phyloP scores from a whole-genome alignment of 2,329 filamentous ascomycete species.

The Aspergillus pseudoglaucus region DNA sequence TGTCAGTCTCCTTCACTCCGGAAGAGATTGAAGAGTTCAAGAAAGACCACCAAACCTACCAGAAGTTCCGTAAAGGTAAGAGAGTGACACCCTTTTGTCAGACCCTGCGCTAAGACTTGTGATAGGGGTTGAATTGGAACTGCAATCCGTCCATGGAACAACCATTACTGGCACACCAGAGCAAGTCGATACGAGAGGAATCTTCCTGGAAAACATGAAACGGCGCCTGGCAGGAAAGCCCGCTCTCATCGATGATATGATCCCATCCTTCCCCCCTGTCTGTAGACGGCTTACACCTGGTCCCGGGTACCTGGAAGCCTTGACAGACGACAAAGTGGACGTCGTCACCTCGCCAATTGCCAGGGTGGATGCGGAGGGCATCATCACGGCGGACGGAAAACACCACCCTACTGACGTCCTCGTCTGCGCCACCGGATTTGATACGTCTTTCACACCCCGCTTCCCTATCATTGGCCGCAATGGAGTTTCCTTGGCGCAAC shows the following conservation, averaged over 20 bases:
- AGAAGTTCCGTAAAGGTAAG: constrained; percentile 30
- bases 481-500: constrained; percentile 20
- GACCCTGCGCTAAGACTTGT: not conserved
- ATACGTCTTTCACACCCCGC: constrained; percentile 29
- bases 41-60: constrained; percentile 23
- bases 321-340: constrained; percentile 55
- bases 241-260: constrained; percentile 28
- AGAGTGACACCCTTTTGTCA: not conserved
- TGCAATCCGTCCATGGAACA: constrained; percentile 26
- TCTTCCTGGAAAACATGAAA: constrained; percentile 28
- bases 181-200: constrained; percentile 16
- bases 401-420: constrained; percentile 29
- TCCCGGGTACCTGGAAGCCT: constrained; percentile 52
- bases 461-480: constrained; percentile 29
- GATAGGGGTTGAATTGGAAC: constrained; percentile 24
- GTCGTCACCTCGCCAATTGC: constrained; percentile 53
- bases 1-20: constrained; percentile 22
- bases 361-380: constrained; percentile 25
- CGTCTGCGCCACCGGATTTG: constrained; percentile 34
- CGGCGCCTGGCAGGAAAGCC: constrained; percentile 28
- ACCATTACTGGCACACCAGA: constrained; percentile 23
- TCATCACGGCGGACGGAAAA: constrained; percentile 29
- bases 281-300: constrained; percentile 43
- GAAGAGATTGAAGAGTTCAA: constrained; percentile 29
- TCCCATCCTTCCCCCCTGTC: constrained; percentile 27